Evolutionary conservation across 2,329 filamentous ascomycete genomes (phyloP).

Genomic region (Stromatinia cepivora): DNA sequence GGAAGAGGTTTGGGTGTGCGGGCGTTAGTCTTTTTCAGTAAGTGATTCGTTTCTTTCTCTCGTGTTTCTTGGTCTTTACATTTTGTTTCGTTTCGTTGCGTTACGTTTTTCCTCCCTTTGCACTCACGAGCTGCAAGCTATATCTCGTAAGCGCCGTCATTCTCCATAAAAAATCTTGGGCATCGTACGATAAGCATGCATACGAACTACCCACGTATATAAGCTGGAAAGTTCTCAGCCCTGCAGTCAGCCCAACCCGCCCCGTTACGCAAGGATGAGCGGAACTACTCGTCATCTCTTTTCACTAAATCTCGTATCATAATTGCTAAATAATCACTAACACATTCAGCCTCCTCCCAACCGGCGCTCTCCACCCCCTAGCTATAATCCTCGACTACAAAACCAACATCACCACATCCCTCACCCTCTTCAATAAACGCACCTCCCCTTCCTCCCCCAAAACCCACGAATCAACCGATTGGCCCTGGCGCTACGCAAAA

Average conservation of each 20-base stretch:
- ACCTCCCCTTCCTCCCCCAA: slow-evolving; percentile 40
- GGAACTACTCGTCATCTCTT: background rate
- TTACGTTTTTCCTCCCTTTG: background rate
- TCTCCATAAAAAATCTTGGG: background rate
- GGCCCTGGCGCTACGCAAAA: slow-evolving; percentile 55
- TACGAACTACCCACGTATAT: background rate
- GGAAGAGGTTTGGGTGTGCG: slow-evolving; percentile 39
- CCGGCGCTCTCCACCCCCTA: slow-evolving; percentile 50
- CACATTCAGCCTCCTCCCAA: slow-evolving; percentile 21
- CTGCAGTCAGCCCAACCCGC: slow-evolving; percentile 1
- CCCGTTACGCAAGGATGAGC: background rate
- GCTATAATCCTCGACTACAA: slow-evolving; percentile 52
- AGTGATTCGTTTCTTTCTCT: slow-evolving; percentile 29
- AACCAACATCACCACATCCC: slow-evolving; percentile 45
- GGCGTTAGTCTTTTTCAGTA: slow-evolving; percentile 49
- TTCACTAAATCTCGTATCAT: background rate
- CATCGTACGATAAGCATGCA: background rate
- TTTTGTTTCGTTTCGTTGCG: background rate
- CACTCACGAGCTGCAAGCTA: background rate
- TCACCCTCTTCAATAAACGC: slow-evolving; percentile 52
- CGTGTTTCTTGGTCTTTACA: background rate
- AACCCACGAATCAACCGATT: slow-evolving; percentile 46
- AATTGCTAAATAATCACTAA: background rate
- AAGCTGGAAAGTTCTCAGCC: slow-evolving; percentile 14
- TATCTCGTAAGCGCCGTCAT: background rate